Evolutionary conservation across 805 yeast genomes (phyloP).

Genomic region (Candida incommunis): DNA sequence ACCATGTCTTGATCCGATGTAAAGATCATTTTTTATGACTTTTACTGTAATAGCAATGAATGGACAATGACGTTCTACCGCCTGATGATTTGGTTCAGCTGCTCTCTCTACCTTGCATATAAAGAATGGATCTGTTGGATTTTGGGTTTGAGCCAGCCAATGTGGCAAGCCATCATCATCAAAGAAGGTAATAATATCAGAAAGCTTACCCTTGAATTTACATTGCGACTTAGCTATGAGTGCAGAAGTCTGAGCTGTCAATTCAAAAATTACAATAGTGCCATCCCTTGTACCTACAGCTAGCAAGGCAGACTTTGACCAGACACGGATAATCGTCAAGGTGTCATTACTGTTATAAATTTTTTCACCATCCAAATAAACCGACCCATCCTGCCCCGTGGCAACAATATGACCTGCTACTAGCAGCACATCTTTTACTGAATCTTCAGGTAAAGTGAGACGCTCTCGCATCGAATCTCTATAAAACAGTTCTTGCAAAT

Average conservation of each 20-base stretch:
- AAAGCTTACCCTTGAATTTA: slow-evolving; percentile 24
- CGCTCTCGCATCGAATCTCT: background rate
- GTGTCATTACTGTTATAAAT: background rate
- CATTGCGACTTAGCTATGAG: slow-evolving; percentile 11
- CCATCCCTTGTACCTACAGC: slow-evolving; percentile 26
- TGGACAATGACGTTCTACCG: slow-evolving; percentile 23
- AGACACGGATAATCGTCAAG: slow-evolving; percentile 9
- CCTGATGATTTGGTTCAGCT: slow-evolving; percentile 14
- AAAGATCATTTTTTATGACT: slow-evolving; percentile 28
- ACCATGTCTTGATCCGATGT: slow-evolving; percentile 63
- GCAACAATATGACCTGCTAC: background rate
- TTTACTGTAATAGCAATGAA: slow-evolving; percentile 48
- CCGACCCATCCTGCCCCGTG: slow-evolving; percentile 13
- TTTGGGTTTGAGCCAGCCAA: slow-evolving; percentile 51
- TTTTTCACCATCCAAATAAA: slow-evolving; percentile 17
- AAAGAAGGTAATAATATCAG: slow-evolving; percentile 11
- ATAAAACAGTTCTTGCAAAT: slow-evolving; percentile 15
- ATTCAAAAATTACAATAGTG: slow-evolving; percentile 5
- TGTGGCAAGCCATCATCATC: slow-evolving; percentile 7
- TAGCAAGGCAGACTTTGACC: slow-evolving; percentile 32
- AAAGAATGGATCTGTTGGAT: slow-evolving; percentile 40
- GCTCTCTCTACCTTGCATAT: slow-evolving; percentile 28
- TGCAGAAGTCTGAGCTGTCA: slow-evolving; percentile 11
- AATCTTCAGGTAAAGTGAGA: background rate
- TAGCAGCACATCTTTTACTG: background rate